Conservation (phyloP, 2,329 filamentous ascomycete genomes). For the Stachybotrys echinatus region DNA sequence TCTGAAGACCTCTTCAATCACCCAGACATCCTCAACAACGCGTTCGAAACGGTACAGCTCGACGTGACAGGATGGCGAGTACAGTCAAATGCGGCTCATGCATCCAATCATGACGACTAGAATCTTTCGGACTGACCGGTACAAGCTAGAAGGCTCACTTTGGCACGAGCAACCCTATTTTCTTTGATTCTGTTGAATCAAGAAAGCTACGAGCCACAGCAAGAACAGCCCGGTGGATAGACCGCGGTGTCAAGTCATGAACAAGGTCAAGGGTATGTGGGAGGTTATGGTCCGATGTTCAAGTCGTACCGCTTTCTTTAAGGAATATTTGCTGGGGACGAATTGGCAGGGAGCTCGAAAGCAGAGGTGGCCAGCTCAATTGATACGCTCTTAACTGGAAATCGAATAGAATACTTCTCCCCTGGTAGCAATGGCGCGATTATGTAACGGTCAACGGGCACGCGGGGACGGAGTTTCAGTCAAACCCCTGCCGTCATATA, state of each 20-base stretch:
- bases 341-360: no score
- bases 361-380: no score
- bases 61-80: conserved; percentile 1
- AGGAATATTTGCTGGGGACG: no score
- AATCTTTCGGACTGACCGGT: neutral
- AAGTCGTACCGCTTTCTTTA: neutral
- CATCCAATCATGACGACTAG: conserved; percentile 3
- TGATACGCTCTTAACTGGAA: no score
- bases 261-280: conserved; percentile 3
- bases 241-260: neutral
- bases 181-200: neutral
- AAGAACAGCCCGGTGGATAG: neutral
- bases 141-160: neutral
- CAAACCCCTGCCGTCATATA: no score
- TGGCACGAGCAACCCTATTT: neutral
- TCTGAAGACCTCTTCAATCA: conserved; percentile 1
- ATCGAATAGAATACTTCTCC: no score
- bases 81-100: conserved; percentile 2
- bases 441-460: no score
- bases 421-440: no score
- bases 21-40: neutral
- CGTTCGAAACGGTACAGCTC: neutral
- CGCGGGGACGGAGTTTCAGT: no score
- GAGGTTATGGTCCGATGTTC: neutral
- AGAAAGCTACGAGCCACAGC: neutral